These are phyloP conservation scores for Monosporozyma siamensis DNA, from an alignment of 805 yeast species.

Conservation along the genomic window DNA sequence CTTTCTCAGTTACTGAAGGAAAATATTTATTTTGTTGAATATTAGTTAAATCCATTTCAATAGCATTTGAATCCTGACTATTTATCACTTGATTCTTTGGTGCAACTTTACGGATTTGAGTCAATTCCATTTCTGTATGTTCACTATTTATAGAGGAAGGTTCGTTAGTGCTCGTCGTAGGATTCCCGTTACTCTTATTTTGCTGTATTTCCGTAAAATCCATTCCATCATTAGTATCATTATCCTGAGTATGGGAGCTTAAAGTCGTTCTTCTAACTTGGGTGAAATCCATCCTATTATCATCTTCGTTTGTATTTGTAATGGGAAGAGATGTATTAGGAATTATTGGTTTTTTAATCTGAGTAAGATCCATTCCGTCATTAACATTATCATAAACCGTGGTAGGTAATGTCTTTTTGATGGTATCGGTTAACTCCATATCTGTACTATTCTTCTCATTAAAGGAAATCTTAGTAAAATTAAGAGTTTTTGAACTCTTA, in stretches of 20 bases:
- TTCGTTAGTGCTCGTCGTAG: no score
- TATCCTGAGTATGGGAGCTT: neutral
- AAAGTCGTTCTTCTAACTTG: neutral
- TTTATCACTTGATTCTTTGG: neutral
- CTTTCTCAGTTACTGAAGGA: neutral
- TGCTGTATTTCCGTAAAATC: no score
- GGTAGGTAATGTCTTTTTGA: no score
- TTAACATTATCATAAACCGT: no score
- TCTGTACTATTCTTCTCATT: neutral
- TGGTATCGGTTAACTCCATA: conserved; percentile 12
- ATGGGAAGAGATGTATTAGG: no score
- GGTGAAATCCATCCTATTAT: conserved; percentile 1
- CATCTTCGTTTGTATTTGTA: neutral
- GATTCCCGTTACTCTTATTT: no score
- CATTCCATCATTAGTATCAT: neutral
- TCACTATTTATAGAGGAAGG: no score
- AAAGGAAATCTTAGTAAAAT: conserved; percentile 3
- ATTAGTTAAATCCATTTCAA: neutral
- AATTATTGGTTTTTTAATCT: no score
- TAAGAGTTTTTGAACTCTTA: neutral
- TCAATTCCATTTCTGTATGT: conserved; percentile 7
- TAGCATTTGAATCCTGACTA: neutral
- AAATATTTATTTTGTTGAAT: no score
- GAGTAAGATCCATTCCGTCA: no score
- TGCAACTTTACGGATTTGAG: neutral